A percentile compares a stretch with the other conserved stretches of the same genome.
Evolutionary conservation across 2,329 filamentous ascomycete genomes (phyloP).

Genomic region (Fusarium sambucinum): DNA sequence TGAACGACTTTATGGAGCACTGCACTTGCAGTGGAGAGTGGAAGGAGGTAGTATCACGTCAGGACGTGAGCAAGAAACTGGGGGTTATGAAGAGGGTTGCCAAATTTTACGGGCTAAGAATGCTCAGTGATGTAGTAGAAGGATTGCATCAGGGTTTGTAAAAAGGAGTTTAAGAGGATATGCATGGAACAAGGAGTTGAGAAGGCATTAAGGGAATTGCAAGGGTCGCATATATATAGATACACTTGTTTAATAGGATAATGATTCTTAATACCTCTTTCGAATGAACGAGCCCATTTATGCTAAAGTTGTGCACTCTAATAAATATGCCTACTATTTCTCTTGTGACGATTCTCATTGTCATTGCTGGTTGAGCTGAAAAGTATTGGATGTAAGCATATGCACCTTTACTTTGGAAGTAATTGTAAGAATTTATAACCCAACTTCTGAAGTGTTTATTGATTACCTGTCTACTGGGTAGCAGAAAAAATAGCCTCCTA

Average conservation of each 20-base stretch:
- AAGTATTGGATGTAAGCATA: conserved; percentile 2
- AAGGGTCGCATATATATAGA: background rate
- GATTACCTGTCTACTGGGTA: too few species aligned
- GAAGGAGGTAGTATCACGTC: conserved; percentile 76
- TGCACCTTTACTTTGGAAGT: background rate
- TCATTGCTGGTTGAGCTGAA: background rate
- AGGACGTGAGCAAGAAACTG: conserved; percentile 74
- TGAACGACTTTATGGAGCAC: conserved; percentile 97
- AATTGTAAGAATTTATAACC: background rate
- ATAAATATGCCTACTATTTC: background rate
- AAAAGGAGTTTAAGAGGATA: conserved; percentile 37
- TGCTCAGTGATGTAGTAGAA: conserved; percentile 81
- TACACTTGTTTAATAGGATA: conserved; percentile 8
- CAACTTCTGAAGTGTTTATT: background rate
- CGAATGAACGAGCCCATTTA: too few species aligned
- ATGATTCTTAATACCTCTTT: background rate
- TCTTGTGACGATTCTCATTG: background rate
- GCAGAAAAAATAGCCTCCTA: too few species aligned
- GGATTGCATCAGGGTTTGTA: conserved; percentile 67
- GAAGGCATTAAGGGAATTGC: conserved; percentile 16
- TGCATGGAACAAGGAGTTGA: conserved; percentile 39
- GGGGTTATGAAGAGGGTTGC: conserved; percentile 80
- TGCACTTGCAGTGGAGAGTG: conserved; percentile 92
- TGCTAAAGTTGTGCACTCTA: background rate
- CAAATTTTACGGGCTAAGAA: conserved; percentile 81